Evolutionary conservation across 176 grass and related monocot species (phyloP).

Genomic region (Paspalum notatum): DNA sequence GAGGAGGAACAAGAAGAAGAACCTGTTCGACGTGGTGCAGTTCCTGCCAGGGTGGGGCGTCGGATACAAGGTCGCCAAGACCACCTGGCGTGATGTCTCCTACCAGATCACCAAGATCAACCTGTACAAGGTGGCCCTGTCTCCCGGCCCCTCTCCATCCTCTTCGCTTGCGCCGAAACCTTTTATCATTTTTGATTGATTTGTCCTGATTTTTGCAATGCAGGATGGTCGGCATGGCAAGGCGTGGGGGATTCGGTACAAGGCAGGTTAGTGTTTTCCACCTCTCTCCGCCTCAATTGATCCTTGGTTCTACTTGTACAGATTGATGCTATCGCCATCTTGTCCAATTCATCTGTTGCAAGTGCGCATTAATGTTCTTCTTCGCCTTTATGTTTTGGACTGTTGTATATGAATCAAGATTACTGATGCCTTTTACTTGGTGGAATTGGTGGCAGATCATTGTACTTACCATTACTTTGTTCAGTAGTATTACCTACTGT

Average conservation of each 20-base stretch:
- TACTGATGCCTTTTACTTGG: too few relatives aligned
- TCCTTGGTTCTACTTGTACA: too few relatives aligned
- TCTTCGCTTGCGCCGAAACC: not conserved
- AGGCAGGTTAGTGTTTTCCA: constrained; percentile 58
- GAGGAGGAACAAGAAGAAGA: constrained; percentile 80
- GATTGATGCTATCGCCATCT: not conserved
- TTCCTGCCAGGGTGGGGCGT: constrained; percentile 89
- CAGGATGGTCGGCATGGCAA: constrained; percentile 93
- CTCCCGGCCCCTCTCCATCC: not conserved
- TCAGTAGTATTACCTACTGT: too few relatives aligned
- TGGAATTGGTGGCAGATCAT: too few relatives aligned
- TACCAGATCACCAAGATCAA: constrained; percentile 95
- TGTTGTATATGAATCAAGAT: too few relatives aligned
- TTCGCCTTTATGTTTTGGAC: too few relatives aligned
- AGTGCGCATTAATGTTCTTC: too few relatives aligned
- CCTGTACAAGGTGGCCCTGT: constrained; percentile 73
- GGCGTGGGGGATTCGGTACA: constrained; percentile 86
- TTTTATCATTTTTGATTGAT: constrained; percentile 10
- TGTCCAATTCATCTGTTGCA: not conserved
- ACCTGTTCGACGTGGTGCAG: constrained; percentile 85
- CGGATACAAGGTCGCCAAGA: constrained; percentile 90
- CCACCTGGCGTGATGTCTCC: constrained; percentile 84
- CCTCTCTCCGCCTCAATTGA: not conserved
- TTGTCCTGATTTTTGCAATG: constrained; percentile 9
- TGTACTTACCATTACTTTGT: too few relatives aligned